phyloP scores from a whole-genome alignment of 192 early-diverging fungal species.

The Coemansia pectinata region DNA sequence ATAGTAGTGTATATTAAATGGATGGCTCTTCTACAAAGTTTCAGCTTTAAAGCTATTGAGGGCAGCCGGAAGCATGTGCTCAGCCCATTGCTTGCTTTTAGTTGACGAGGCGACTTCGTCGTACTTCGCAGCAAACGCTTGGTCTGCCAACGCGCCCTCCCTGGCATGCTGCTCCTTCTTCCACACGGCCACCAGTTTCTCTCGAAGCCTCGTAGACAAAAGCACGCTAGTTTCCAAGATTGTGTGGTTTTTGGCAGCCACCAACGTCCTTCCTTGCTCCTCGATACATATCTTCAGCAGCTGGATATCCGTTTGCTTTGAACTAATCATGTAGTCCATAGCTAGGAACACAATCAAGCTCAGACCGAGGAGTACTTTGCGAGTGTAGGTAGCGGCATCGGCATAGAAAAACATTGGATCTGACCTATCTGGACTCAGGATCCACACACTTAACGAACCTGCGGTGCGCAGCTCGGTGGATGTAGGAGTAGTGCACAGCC shows the following conservation, averaged over 20 bases:
- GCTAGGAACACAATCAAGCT: constrained; percentile 15
- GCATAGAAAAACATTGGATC: constrained; percentile 28
- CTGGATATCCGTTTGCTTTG: constrained; percentile 49
- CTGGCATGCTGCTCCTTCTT: constrained; percentile 22
- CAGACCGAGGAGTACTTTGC: constrained; percentile 23
- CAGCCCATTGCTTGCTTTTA: constrained; percentile 40
- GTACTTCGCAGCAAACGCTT: constrained; percentile 25
- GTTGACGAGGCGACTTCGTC: constrained; percentile 18
- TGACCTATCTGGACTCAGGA: constrained; percentile 36
- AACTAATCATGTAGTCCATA: constrained; percentile 41
- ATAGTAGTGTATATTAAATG: background rate
- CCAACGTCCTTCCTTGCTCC: constrained; percentile 17
- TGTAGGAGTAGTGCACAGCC: constrained; percentile 37
- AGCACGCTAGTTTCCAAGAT: constrained; percentile 38
- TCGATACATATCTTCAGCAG: constrained; percentile 30
- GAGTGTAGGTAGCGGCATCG: constrained; percentile 39
- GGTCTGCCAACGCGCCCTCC: constrained; percentile 25
- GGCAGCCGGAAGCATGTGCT: constrained; percentile 13
- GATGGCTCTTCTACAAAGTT: background rate
- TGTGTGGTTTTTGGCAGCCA: constrained; percentile 31
- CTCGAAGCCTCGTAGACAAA: constrained; percentile 22
- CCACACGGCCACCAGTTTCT: constrained; percentile 30
- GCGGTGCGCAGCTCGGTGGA: constrained; percentile 7
- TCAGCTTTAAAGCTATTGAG: constrained; percentile 11
- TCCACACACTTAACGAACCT: constrained; percentile 21